Conservation (phyloP, 345 rosid genomes). For the rapeseed (Brassica napus) region Da-Ae NC_063436.1:29545001-29545500, state of each 20-base stretch:
- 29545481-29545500: background rate
- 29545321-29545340: conserved; percentile 95
- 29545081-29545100: conserved; percentile 96
- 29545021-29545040: conserved; percentile 93
- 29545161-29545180: background rate
- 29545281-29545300: conserved; percentile 62
- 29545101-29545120: conserved; percentile 49
- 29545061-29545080: conserved; percentile 91
- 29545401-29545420: conserved; percentile 50
- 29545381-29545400: conserved; percentile 59
- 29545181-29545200: conserved; percentile 93
- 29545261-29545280: conserved; percentile 90
- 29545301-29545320: conserved; percentile 81
- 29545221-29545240: conserved; percentile 83
- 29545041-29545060: conserved; percentile 99
- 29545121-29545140: background rate
- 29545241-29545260: conserved; percentile 76
- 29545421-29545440: conserved; percentile 24
- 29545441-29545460: background rate
- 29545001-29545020: background rate
- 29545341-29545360: conserved; percentile 92
- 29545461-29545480: background rate
- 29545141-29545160: background rate
- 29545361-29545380: conserved; percentile 82
- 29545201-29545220: conserved; percentile 91